Evolutionary conservation across 2,329 filamentous ascomycete species (phyloP).

Genomic region (Myriangium duriaei): DNA sequence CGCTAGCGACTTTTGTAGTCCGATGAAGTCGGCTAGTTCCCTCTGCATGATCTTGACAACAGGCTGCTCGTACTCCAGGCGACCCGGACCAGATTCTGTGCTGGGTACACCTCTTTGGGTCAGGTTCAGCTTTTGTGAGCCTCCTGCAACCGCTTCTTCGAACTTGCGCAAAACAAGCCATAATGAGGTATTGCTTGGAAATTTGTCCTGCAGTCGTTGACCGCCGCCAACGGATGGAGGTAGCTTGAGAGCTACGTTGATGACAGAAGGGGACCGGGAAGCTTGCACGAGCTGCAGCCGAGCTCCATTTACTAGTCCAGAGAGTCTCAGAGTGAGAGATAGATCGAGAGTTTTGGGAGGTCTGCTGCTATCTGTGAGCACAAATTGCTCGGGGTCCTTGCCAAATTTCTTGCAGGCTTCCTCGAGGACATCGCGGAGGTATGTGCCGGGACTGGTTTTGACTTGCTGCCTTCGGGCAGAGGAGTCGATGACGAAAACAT

Average conservation of each 20-base stretch:
- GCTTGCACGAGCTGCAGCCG: slow-evolving; percentile 85
- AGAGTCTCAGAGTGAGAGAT: slow-evolving; percentile 69
- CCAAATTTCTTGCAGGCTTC: slow-evolving; percentile 80
- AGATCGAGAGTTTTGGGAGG: slow-evolving; percentile 75
- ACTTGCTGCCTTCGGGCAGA: slow-evolving; percentile 65
- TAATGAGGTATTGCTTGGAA: slow-evolving; percentile 74
- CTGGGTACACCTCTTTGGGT: slow-evolving; percentile 69
- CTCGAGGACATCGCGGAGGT: slow-evolving; percentile 71
- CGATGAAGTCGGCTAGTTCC: slow-evolving; percentile 62
- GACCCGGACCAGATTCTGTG: slow-evolving; percentile 48
- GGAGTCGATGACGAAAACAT: slow-evolving; percentile 77
- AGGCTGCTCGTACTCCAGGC: slow-evolving; percentile 79
- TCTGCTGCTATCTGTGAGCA: slow-evolving; percentile 46
- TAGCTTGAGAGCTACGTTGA: slow-evolving; percentile 81
- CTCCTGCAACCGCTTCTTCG: slow-evolving; percentile 58
- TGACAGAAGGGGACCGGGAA: slow-evolving; percentile 71
- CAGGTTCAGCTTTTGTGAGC: slow-evolving; percentile 50
- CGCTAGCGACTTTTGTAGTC: slow-evolving; percentile 78
- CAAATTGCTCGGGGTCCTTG: slow-evolving; percentile 58
- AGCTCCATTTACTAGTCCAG: slow-evolving; percentile 71
- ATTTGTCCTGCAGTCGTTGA: slow-evolving; percentile 66
- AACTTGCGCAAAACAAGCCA: slow-evolving; percentile 88
- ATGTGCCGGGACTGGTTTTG: slow-evolving; percentile 71
- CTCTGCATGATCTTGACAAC: slow-evolving; percentile 73
- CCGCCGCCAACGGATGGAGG: slow-evolving; percentile 53